Evolutionary conservation across 2,329 filamentous ascomycete species (phyloP), one percentile per base, ranked within the genome.

Genomic region (Fusarium goolgardi): DNA sequence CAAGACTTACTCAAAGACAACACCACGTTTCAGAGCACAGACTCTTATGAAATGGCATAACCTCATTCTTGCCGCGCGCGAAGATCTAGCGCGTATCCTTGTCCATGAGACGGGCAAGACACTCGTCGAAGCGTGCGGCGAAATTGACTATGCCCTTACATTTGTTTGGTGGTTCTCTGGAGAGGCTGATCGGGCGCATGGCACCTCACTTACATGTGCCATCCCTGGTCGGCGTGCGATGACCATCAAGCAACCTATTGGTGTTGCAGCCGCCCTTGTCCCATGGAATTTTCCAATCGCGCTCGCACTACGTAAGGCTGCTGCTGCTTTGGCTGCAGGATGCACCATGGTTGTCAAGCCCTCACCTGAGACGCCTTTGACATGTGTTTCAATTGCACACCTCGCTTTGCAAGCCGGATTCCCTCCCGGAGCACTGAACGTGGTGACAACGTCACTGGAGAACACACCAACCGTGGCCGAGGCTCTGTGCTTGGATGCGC

Each of bases 301-400:
- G 12, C 83, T 87, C 77, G 77, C 84, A 15, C 76, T 82, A 16
- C 75, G 82, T 11, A 84, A 85, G 61, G 77, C 80, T 5, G 80
- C 76, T 0, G 80, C 88, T 0, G 87, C 87, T 0, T 80, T 93
- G 20, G 91, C 91, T n/a, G 90, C 90, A 9, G 91, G 91, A 16
- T 93, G 90, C 76, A 92, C 90, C 2, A 91, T 94, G 87, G 82
- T 94, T 3, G 82, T 87, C 18, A 93, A 93, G 78, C 89, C 90
- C 1, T 90, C 87, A 4, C 90, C 90, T 0, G 90, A 93, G 75
- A 93, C 91, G 2, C 91, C 91, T 0, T 85, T 92, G 70, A 92
- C 90, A 37, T 86, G 88, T 2, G 86, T 92, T 23, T 88, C 90
- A 0, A 78, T 94, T 6, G 90, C 89, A 1, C 84, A 90, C 68